phyloP scores from a whole-genome alignment of 2,329 filamentous ascomycete genomes.

The Hyphodiscus sp. region DNA sequence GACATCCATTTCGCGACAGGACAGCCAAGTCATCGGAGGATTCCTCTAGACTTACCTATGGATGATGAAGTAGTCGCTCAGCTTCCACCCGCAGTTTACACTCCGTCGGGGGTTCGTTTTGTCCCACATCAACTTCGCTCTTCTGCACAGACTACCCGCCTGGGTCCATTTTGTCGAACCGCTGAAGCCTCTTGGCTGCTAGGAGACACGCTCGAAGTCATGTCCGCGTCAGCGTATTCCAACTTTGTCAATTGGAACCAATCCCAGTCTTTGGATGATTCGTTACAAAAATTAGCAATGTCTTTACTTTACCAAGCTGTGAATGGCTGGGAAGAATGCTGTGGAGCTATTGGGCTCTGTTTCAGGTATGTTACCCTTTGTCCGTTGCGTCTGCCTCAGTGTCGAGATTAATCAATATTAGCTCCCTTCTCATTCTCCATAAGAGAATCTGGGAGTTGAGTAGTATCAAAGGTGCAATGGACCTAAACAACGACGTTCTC shows the following conservation, averaged over 20 bases:
- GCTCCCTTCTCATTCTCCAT: slow-evolving; percentile 17
- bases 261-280: slow-evolving; percentile 8
- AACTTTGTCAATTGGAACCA: slow-evolving; percentile 9
- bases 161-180: slow-evolving; percentile 20
- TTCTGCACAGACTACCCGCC: slow-evolving; percentile 8
- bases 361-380: slow-evolving; percentile 9
- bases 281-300: slow-evolving; percentile 11
- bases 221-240: slow-evolving; percentile 8
- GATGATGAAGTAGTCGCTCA: slow-evolving; percentile 12
- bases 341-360: slow-evolving; percentile 17
- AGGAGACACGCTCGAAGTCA: slow-evolving; percentile 13
- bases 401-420: slow-evolving; percentile 7
- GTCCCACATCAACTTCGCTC: background rate
- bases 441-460: slow-evolving; percentile 11
- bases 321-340: slow-evolving; percentile 22
- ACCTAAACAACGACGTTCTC: background rate
- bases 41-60: slow-evolving; percentile 16
- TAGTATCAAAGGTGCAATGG: slow-evolving; percentile 8
- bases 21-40: slow-evolving; percentile 7
- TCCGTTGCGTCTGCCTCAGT: too few species aligned
- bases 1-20: slow-evolving; percentile 17
- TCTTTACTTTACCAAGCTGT: slow-evolving; percentile 13
- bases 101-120: background rate
- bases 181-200: slow-evolving; percentile 15
- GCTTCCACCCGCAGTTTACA: background rate